A percentile compares a stretch with the other conserved stretches of the same genome.
These are phyloP conservation scores for Exsudoporus floridanus DNA, from an alignment of 1,284 basidiomycete genomes.

Conservation along the genomic window DNA sequence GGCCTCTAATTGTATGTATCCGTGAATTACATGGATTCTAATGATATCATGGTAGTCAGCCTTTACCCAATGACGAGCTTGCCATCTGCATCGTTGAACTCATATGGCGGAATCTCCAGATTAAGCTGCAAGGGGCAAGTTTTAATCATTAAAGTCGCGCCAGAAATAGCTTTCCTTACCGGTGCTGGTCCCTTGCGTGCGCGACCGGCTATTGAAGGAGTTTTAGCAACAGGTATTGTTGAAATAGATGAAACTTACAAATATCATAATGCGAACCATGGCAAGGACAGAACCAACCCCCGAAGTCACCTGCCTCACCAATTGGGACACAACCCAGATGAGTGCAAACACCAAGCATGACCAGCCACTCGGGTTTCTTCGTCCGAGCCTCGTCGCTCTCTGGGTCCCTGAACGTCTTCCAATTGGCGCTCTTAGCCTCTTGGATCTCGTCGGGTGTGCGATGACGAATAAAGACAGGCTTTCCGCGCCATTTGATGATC, in stretches of 20 bases:
- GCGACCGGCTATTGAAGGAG: constrained; percentile 69
- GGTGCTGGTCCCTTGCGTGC: constrained; percentile 94
- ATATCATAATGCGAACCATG: constrained; percentile 99
- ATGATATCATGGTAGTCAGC: constrained; percentile 5
- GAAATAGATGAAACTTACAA: constrained; percentile 47
- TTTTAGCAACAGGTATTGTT: constrained; percentile 10
- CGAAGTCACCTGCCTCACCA: constrained; percentile 95
- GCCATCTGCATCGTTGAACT: constrained; percentile 83
- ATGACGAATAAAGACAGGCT: constrained; percentile 99
- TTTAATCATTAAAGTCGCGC: constrained; percentile 12
- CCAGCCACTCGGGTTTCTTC: constrained; percentile 97
- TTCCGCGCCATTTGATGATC: constrained; percentile 99
- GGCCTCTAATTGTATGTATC: constrained; percentile 27
- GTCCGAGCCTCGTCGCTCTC: constrained; percentile 85
- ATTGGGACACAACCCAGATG: constrained; percentile 99
- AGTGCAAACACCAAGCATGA: constrained; percentile 98
- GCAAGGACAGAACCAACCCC: constrained; percentile 99
- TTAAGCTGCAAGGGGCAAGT: constrained; percentile 63
- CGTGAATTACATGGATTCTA: constrained; percentile 22
- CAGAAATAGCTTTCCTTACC: constrained; percentile 45
- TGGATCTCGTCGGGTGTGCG: constrained; percentile 91
- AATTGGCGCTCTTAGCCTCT: constrained; percentile 85
- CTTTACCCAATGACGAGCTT: constrained; percentile 90
- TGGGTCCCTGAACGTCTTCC: constrained; percentile 91
- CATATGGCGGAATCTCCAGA: constrained; percentile 88